Evolutionary conservation across 2,329 filamentous ascomycete species (phyloP).

Genomic region (Penicillium verrucosum): DNA sequence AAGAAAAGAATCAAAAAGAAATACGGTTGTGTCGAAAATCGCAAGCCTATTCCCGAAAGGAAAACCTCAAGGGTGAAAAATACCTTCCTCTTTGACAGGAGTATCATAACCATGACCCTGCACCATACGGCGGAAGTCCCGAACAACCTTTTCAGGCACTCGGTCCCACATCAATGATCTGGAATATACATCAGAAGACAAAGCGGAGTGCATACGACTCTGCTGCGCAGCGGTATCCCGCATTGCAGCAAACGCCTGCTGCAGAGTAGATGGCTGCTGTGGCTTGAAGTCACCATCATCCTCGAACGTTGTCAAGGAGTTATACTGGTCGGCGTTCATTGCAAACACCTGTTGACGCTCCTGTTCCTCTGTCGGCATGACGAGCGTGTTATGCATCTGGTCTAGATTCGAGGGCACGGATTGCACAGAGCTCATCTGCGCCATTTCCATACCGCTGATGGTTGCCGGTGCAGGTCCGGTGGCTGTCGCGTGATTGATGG

Average conservation of each 20-base stretch:
- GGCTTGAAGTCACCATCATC: slow-evolving; percentile 42
- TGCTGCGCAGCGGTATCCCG: slow-evolving; percentile 66
- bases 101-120: slow-evolving; percentile 65
- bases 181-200: slow-evolving; percentile 81
- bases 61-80: slow-evolving; percentile 12
- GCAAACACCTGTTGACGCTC: slow-evolving; percentile 84
- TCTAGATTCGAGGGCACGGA: slow-evolving; percentile 51
- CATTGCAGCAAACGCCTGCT: slow-evolving; percentile 73
- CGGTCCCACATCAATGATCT: slow-evolving; percentile 91
- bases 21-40: neutral
- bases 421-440: slow-evolving; percentile 31
- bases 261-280: slow-evolving; percentile 43
- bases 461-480: slow-evolving; percentile 30
- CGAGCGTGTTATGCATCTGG: slow-evolving; percentile 65
- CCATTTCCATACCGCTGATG: slow-evolving; percentile 40
- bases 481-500: slow-evolving; percentile 40
- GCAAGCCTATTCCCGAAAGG: neutral
- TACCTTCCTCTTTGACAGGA: slow-evolving; percentile 34
- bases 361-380: slow-evolving; percentile 76
- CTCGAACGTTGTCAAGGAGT: slow-evolving; percentile 71
- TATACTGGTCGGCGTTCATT: slow-evolving; percentile 82
- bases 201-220: slow-evolving; percentile 34
- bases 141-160: slow-evolving; percentile 86
- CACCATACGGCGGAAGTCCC: slow-evolving; percentile 88
- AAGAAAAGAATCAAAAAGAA: neutral